Base-by-base conservation (phyloP, 352 stramenopile genomes). In the Globisporangium barbulae region DNA sequence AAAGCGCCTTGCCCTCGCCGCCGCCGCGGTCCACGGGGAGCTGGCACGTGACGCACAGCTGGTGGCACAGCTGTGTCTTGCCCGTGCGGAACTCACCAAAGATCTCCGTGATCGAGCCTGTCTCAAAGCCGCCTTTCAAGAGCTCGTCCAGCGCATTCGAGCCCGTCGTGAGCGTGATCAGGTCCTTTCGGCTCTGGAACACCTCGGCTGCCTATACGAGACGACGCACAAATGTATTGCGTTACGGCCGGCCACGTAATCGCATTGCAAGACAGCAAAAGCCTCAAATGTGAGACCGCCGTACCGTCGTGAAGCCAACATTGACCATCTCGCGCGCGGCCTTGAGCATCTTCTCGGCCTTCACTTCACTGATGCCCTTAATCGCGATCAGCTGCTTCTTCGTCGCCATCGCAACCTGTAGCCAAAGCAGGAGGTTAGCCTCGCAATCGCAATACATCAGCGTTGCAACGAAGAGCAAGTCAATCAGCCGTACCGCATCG, bases 41-140 rank as follows among this genome's bases (percentile, higher is more conserved):
- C 80, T 99, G 98, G 70, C 96, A 99, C 42, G 97, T 99, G 39
- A 99, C 97, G 73, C 97, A 99, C 1, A 99, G 82, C 61, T 98
- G 99, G 70, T 99, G 98, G 70, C 98, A 99, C 45, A 99, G 73
- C 74, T 99, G 97, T 10, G 98, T 99, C 77, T 99, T 99, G 39
- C 98, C 98, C 17, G 97, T 99, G 17, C 98, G 89, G 76, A 99
- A 99, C 73, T 99, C 98, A 50, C 97, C 97, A 84, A 99, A 99
- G 9, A 99, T 78, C 72, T 99, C 97, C 0, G 97, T 99, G 61
- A 99, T 97, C 19, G 90, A 98, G 2, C 96, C 96, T 10, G 97
- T 99, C 72, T 99, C 98, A 59, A 99, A 97, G 19, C 98, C 97
- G 42, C 97, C 91, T 73, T 93, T 94, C 8, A 97, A 75, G 42